These are phyloP conservation scores for Xylaria sp. DNA, from an alignment of 2,329 filamentous ascomycete genomes.

Conservation along the genomic window DNA sequence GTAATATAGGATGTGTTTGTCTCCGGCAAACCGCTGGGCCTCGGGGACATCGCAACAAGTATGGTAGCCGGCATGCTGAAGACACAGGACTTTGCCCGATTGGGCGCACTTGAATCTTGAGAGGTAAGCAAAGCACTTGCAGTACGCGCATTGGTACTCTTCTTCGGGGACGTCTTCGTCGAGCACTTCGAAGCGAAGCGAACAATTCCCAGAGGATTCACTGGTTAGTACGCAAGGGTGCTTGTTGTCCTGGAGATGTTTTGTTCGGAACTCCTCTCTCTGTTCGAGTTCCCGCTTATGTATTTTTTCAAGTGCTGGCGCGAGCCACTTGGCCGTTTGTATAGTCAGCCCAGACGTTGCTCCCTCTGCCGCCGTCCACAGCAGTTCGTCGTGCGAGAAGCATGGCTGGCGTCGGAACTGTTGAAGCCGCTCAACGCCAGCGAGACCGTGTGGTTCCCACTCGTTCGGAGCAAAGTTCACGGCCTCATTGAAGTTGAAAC, in stretches of 20 bases:
- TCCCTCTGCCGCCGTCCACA: constrained; percentile 85
- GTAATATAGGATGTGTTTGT: constrained; percentile 75
- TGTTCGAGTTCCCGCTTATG: constrained; percentile 71
- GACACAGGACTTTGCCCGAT: constrained; percentile 79
- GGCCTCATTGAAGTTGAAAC: constrained; percentile 98
- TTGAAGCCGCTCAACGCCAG: constrained; percentile 83
- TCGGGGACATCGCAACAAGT: constrained; percentile 77
- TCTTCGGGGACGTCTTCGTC: constrained; percentile 83
- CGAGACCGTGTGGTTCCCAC: constrained; percentile 91
- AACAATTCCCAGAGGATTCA: constrained; percentile 55
- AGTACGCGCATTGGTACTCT: constrained; percentile 88
- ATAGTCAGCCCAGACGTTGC: constrained; percentile 72
- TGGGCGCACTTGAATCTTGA: constrained; percentile 86
- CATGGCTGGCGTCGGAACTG: constrained; percentile 89
- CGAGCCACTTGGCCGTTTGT: constrained; percentile 92
- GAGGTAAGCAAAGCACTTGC: constrained; percentile 89
- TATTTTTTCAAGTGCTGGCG: constrained; percentile 81
- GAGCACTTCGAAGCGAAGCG: constrained; percentile 65
- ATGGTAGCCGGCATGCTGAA: constrained; percentile 77
- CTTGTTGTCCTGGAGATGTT: constrained; percentile 58
- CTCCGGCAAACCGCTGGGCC: constrained; percentile 67
- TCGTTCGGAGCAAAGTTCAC: constrained; percentile 96
- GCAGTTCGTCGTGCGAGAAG: constrained; percentile 94
- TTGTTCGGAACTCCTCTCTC: constrained; percentile 68
- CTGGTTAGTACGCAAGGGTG: constrained; percentile 59